These are phyloP conservation scores for Citrus sp. DNA, from an alignment of 345 rosid genomes.

Conservation along the genomic window DNA sequence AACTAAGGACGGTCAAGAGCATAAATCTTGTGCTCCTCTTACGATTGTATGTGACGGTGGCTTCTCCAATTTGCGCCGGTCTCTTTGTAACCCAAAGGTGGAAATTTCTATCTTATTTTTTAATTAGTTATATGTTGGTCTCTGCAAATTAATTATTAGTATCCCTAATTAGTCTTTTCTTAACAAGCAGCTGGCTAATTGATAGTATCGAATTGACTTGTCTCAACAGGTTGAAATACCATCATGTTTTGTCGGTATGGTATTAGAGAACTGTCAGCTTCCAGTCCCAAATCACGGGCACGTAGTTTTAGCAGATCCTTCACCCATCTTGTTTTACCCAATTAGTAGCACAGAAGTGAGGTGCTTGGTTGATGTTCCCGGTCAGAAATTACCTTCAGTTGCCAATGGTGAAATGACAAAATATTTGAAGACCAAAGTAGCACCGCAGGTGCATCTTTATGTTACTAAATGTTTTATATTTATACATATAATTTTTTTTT, in stretches of 20 bases:
- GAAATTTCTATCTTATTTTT: too few relatives aligned
- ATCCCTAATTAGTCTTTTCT: neutral
- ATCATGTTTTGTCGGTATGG: slow-evolving; percentile 39
- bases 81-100: slow-evolving; percentile 2
- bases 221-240: slow-evolving; percentile 40
- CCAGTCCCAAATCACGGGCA: slow-evolving; percentile 43
- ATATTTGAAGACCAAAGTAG: slow-evolving; percentile 30
- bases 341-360: neutral
- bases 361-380: slow-evolving; percentile 26
- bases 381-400: slow-evolving; percentile 36
- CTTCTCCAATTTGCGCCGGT: slow-evolving; percentile 4
- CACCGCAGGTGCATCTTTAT: slow-evolving; percentile 24
- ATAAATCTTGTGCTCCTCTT: neutral
- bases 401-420: neutral
- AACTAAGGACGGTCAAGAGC: neutral
- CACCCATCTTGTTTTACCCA: neutral
- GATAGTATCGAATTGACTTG: neutral
- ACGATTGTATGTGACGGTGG: slow-evolving; percentile 6
- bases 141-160: neutral
- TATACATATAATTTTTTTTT: too few relatives aligned
- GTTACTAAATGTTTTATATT: neutral
- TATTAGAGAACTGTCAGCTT: slow-evolving; percentile 39
- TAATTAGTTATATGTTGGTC: too few relatives aligned
- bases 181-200: neutral
- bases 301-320: slow-evolving; percentile 44